Percentiles rank a stretch among this genome's conserved stretches.
Evolutionary conservation across 208 protist genomes (phyloP).

Genomic region (Hexamita inflata): DNA sequence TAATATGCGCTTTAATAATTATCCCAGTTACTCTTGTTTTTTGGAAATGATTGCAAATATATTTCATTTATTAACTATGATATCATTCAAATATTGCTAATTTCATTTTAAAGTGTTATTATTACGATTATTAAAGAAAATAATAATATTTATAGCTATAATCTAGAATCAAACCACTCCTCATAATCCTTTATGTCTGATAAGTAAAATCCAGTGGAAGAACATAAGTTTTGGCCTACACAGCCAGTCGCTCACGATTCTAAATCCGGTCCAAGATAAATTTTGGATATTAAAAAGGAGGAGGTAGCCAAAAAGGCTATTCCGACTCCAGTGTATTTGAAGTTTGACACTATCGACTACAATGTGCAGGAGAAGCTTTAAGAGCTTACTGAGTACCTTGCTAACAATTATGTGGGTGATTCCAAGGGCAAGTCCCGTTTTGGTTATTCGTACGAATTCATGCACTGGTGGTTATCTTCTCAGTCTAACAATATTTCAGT

Average conservation of each 20-base stretch:
- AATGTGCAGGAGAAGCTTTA: neutral
- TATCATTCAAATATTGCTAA: no score
- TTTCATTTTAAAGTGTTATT: no score
- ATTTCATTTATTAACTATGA: no score
- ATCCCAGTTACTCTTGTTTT: no score
- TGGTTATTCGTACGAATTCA: slow-evolving; percentile 12
- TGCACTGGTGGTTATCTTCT: slow-evolving; percentile 6
- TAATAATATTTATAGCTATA: no score
- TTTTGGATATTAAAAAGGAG: neutral
- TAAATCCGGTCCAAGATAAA: neutral
- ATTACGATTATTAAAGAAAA: no score
- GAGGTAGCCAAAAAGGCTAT: neutral
- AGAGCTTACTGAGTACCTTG: neutral
- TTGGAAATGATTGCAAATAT: no score
- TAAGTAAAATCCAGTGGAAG: no score
- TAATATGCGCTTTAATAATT: no score
- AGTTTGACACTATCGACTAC: neutral
- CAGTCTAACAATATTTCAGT: neutral
- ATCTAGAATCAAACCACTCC: no score
- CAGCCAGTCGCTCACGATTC: slow-evolving; percentile 9
- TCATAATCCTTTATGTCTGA: no score
- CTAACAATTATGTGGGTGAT: neutral
- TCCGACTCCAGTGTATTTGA: neutral
- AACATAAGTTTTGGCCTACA: slow-evolving; percentile 1
- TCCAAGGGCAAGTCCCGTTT: neutral